Percentiles rank a stretch among this genome's conserved stretches.
Conservation (phyloP, 2,329 filamentous ascomycete species). For the Aspergillus sp. region DNA sequence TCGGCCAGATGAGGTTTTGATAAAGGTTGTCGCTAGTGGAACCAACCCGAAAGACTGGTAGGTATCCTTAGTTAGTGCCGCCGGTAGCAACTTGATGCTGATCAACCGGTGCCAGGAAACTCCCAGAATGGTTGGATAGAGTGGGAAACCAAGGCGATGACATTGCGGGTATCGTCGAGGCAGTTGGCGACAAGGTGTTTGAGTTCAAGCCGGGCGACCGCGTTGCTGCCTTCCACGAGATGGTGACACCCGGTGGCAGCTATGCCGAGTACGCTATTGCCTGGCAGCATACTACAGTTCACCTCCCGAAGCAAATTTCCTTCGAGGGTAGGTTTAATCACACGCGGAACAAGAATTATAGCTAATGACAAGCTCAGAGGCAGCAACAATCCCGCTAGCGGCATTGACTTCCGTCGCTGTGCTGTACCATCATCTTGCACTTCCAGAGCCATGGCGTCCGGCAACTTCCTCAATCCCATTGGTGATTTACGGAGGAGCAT, state of each 20-base stretch:
- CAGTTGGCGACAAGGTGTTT: constrained; percentile 50
- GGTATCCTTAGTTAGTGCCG: neutral
- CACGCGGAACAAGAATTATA: neutral
- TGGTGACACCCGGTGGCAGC: constrained; percentile 50
- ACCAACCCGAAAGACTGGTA: constrained; percentile 53
- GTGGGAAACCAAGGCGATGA: constrained; percentile 38
- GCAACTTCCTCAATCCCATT: constrained; percentile 37
- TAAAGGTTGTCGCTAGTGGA: constrained; percentile 42
- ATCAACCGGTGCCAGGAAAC: constrained; percentile 16
- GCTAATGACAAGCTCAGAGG: constrained; percentile 38
- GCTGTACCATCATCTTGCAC: constrained; percentile 47
- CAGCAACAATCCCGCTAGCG: constrained; percentile 57
- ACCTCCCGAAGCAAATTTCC: constrained; percentile 48
- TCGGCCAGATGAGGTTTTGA: constrained; percentile 37
- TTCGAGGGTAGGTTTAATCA: constrained; percentile 49
- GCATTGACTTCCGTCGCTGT: constrained; percentile 55
- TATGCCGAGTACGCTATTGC: constrained; percentile 60
- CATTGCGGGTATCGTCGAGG: constrained; percentile 51
- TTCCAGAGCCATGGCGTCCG: constrained; percentile 52
- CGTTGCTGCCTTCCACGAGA: constrained; percentile 52
- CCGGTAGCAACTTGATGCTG: neutral
- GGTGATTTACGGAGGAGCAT: constrained; percentile 51
- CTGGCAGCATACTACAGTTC: constrained; percentile 55
- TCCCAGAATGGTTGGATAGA: constrained; percentile 11
- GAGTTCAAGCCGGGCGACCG: constrained; percentile 58